These are phyloP conservation scores for Trypanosoma platydactyli DNA, from an alignment of 208 protist species.

Conservation along the genomic window DNA sequence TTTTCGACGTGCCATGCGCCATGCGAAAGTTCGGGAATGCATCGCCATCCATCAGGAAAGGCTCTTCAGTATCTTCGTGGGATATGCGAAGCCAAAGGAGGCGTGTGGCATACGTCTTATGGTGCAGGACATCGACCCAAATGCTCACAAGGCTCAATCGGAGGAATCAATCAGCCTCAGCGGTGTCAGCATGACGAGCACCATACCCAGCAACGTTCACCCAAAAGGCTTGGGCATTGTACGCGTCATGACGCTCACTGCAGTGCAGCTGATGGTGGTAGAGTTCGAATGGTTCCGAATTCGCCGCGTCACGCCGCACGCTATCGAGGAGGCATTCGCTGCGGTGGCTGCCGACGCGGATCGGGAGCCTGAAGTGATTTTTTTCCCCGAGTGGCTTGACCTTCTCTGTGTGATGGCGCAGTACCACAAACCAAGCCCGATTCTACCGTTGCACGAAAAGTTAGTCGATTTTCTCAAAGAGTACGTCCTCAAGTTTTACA, in stretches of 20 bases:
- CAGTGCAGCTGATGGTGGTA: slow-evolving; percentile 44
- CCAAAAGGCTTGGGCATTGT: slow-evolving; percentile 64
- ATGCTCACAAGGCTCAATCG: background rate
- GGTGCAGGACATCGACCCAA: background rate
- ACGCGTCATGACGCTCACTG: slow-evolving; percentile 45
- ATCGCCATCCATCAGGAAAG: slow-evolving; percentile 42
- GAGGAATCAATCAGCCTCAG: background rate
- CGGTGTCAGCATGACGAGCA: background rate
- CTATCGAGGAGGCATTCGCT: slow-evolving; percentile 45
- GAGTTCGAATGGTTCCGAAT: slow-evolving; percentile 49
- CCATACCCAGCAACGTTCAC: background rate
- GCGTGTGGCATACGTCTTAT: slow-evolving; percentile 41
- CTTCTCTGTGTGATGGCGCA: slow-evolving; percentile 56
- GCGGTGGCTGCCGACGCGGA: slow-evolving; percentile 37
- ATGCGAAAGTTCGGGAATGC: slow-evolving; percentile 14
- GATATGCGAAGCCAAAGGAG: slow-evolving; percentile 55
- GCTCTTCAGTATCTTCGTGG: slow-evolving; percentile 46
- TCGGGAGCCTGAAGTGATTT: slow-evolving; percentile 54
- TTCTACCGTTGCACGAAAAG: slow-evolving; percentile 59
- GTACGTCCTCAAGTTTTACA: slow-evolving; percentile 38
- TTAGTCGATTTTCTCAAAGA: slow-evolving; percentile 44
- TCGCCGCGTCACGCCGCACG: slow-evolving; percentile 23
- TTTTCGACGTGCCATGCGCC: slow-evolving; percentile 30
- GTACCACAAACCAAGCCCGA: slow-evolving; percentile 49
- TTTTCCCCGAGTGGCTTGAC: slow-evolving; percentile 71